phyloP scores from a whole-genome alignment of 306 rosid genomes.

The Calophaca sinica region DNA sequence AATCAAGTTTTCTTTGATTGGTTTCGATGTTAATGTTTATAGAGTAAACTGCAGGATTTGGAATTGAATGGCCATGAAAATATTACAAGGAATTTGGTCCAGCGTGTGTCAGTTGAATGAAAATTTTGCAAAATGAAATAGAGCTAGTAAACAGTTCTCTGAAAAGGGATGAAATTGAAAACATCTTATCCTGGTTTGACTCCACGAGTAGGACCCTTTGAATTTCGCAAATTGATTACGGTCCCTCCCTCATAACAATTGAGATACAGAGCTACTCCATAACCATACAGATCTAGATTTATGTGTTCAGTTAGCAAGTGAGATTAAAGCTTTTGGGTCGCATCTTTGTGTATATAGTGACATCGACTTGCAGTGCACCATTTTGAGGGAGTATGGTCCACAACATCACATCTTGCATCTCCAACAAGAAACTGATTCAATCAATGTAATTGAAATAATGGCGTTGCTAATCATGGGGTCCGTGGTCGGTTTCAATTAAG shows the following conservation, averaged over 20 bases:
- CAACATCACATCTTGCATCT: not conserved
- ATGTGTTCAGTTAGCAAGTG: slow-evolving; percentile 5
- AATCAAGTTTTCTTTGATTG: too few species aligned
- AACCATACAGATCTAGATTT: not conserved
- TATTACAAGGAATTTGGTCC: too few species aligned
- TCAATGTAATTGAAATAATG: slow-evolving; percentile 5
- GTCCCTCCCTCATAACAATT: slow-evolving; percentile 19
- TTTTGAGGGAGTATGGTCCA: too few species aligned
- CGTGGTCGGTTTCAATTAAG: not conserved
- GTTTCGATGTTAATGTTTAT: too few species aligned
- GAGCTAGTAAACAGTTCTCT: not conserved
- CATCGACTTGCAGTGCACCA: too few species aligned
- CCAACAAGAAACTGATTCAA: slow-evolving; percentile 46
- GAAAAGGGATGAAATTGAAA: too few species aligned
- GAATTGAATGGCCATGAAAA: not conserved
- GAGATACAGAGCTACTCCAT: not conserved
- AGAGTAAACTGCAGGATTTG: not conserved
- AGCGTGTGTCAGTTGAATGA: slow-evolving; percentile 7
- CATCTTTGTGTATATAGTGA: too few species aligned
- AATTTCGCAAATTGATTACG: slow-evolving; percentile 27
- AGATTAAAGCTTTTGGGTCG: slow-evolving; percentile 35
- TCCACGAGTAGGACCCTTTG: slow-evolving; percentile 27
- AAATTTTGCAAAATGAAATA: not conserved
- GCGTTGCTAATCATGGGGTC: not conserved
- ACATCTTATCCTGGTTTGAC: slow-evolving; percentile 1